A percentile compares a stretch with the other conserved stretches of the same genome.
Conservation (phyloP, 2,329 filamentous ascomycete species). For the Pleomassaria siparia region DNA sequence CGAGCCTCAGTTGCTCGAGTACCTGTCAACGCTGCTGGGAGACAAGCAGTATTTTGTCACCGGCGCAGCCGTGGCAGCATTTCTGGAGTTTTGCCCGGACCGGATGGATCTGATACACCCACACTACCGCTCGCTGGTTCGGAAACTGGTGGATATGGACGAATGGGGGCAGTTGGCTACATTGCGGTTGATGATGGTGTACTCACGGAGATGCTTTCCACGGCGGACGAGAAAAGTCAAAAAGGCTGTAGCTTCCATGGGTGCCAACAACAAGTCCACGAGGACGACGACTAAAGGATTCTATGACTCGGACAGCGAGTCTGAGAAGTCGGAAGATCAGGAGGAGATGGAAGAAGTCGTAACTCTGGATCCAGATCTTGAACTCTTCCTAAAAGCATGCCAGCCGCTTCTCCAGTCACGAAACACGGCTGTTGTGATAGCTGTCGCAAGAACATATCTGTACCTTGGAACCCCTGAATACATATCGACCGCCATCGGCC, state of each 20-base stretch:
- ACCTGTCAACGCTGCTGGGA: constrained; percentile 73
- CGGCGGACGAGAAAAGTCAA: constrained; percentile 61
- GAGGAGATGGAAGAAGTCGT: constrained; percentile 58
- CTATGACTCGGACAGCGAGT: constrained; percentile 62
- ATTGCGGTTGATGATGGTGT: constrained; percentile 77
- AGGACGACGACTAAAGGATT: constrained; percentile 67
- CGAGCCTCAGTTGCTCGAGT: constrained; percentile 80
- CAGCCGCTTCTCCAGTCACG: constrained; percentile 86
- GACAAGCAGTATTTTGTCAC: constrained; percentile 98
- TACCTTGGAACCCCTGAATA: constrained; percentile 81
- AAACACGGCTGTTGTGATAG: constrained; percentile 88
- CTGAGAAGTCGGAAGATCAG: constrained; percentile 49
- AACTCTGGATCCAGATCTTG: constrained; percentile 77
- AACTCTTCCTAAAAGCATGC: constrained; percentile 76
- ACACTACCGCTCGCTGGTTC: constrained; percentile 81
- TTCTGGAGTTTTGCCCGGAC: constrained; percentile 85
- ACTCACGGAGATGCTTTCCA: constrained; percentile 87
- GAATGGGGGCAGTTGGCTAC: constrained; percentile 94
- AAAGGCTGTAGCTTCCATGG: constrained; percentile 48
- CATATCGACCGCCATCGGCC: constrained; percentile 74
- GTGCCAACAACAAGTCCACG: constrained; percentile 34
- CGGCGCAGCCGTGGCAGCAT: constrained; percentile 86
- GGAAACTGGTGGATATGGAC: constrained; percentile 97
- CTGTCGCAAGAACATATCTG: constrained; percentile 80
- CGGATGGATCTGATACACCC: constrained; percentile 86